Evolutionary conservation across 495 filamentous ascomycete genomes (phyloP), one percentile per base, ranked within the genome.

Genomic region (Hypomontagnella submonticulosa): DNA sequence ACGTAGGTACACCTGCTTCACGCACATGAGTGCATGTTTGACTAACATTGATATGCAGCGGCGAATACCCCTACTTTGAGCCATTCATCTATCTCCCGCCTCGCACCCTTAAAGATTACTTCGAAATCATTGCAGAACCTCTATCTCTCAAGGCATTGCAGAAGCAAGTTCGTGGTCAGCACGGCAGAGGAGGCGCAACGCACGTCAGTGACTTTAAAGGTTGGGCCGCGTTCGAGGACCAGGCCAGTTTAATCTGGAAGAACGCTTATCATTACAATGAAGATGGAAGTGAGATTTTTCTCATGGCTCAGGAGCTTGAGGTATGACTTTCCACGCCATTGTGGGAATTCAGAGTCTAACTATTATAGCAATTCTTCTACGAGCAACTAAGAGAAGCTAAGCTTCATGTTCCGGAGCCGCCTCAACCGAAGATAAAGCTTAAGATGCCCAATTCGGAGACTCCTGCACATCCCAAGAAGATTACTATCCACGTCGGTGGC

Each of bases 211-310:
- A 90, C 32, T 89, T 92, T 73, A 90, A 89, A 64, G 88, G 76
- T 18, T 97, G 93, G 93, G 76, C 86, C 40, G 81, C 85, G 3
- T 94, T 97, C 58, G 91, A 93, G 74, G 85, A 90, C 10, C 91
- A 89, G 58, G 80, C 91, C 43, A 87, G 83, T 63, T 84, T 88
- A 53, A 88, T 97, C 27, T 96, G 92, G 90, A 84, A 82, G 36
- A 97, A 97, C 77, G 93, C 93, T 4, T 86, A 88, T 48, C 84
- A 87, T 27, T 97, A 93, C 76, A 97, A 97, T 66, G 92, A 96
- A 69, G 92, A 96, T 67, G 90, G 84, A 2, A 96, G 93, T 67
- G 87, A 89, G 12, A 90, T 97, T 37, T 89, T 83, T 49, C 77
- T 81, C 15, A 80, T 92, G 55, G 91, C 91, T 15, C 85, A 85